Conservation (phyloP, 805 yeast genomes). For the Kuraishia cidri region DNA sequence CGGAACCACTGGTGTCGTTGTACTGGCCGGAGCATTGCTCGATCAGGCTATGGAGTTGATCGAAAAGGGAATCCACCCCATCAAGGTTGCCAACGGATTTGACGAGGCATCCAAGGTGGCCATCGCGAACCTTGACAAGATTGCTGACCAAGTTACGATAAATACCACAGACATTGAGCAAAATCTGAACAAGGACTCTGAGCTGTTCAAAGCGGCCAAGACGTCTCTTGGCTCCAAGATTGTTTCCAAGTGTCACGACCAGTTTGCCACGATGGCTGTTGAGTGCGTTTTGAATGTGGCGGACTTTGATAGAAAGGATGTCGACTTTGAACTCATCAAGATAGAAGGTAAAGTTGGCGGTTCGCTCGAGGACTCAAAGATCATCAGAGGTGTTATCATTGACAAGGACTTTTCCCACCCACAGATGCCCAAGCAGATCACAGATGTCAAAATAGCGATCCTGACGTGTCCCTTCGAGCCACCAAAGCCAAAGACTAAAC, state of each 20-base stretch:
- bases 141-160: slow-evolving; percentile 59
- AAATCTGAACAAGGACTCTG: slow-evolving; percentile 27
- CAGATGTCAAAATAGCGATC: slow-evolving; percentile 84
- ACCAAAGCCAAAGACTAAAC: slow-evolving; percentile 98
- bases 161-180: slow-evolving; percentile 29
- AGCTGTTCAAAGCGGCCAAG: slow-evolving; percentile 82
- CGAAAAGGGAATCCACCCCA: slow-evolving; percentile 96
- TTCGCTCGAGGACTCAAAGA: slow-evolving; percentile 71
- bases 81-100: slow-evolving; percentile 92
- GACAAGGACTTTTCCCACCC: slow-evolving; percentile 98
- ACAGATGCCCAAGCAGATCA: slow-evolving; percentile 84
- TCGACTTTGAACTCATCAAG: slow-evolving; percentile 92
- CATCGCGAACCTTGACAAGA: slow-evolving; percentile 59
- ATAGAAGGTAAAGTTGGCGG: slow-evolving; percentile 97
- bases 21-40: slow-evolving; percentile 85
- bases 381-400: slow-evolving; percentile 85
- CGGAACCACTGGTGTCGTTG: slow-evolving; percentile 99
- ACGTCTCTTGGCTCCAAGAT: slow-evolving; percentile 94
- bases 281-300: slow-evolving; percentile 92
- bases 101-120: slow-evolving; percentile 96
- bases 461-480: slow-evolving; percentile 99
- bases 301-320: slow-evolving; percentile 87
- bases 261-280: slow-evolving; percentile 95
- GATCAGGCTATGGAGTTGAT: slow-evolving; percentile 93
- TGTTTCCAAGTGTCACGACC: slow-evolving; percentile 88